Evolutionary conservation across 257 asterid genomes (phyloP), one percentile per base, ranked within the genome.

Genomic region (Gentiana macrophylla): DNA sequence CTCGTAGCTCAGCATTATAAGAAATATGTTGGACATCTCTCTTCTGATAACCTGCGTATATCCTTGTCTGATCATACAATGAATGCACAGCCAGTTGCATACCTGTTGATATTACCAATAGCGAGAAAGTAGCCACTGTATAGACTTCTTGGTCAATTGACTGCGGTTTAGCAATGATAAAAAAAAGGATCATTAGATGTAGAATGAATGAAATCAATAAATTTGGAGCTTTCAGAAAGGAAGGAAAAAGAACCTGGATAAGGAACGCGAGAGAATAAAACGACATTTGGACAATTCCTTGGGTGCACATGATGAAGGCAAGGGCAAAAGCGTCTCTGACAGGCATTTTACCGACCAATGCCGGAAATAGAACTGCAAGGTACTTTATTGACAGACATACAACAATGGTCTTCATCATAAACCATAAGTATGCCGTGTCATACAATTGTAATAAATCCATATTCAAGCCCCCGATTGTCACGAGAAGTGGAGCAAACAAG

Each of bases 251-350:
- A 24, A 74, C 76, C 77, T 70, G 71, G 49, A 55, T 62, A 33
- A 61, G 49, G 61, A 52, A 33, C 54, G 35, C 43, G 72, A 50
- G 66, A 61, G 70, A 78, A 57, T 84, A 86, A 58, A 74, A 80
- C 0, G 98, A 77, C 88, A 90, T 73, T 64, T 90, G 94, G 45
- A 90, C 90, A 37, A 86, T 72, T 58, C 98, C 98, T 67, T 86
- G 94, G 36, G 90, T 70, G 55, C 76, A 61, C 88, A 86, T 65
- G 62, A 79, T 77, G 71, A 84, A 72, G 9, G 96, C 70, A 53
- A 90, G 91, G 35, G 96, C 86, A 5, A 63, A 66, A 33, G 96
- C 89, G 58, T 86, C 98, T 72, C 86, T 6, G 60, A 24, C 0
- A 96, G 98, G 46, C 50, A 90, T 84, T 69, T 62, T 76, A 68